A percentile compares a stretch with the other conserved stretches of the same genome.
These are phyloP conservation scores for Dothideomycetes sp. DNA, from an alignment of 2,329 filamentous ascomycete species.

Conservation along the genomic window DNA sequence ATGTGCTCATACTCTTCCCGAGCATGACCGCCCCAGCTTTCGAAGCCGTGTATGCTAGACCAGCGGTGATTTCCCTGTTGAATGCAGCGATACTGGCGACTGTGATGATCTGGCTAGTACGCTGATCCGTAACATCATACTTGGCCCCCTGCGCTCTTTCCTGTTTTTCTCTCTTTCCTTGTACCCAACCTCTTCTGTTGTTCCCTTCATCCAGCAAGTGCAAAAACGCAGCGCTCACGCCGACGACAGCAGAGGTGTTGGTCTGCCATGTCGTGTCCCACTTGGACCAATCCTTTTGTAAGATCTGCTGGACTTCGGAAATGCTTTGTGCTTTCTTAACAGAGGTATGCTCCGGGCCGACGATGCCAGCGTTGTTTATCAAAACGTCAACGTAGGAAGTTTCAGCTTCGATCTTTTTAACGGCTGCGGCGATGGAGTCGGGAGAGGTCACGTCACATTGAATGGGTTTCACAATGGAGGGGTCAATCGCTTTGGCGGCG, in stretches of 20 bases:
- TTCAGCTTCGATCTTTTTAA: slow-evolving; percentile 30
- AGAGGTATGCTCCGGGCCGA: slow-evolving; percentile 30
- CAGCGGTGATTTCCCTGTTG: slow-evolving; percentile 24
- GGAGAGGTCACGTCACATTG: slow-evolving; percentile 33
- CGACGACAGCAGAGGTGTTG: slow-evolving; percentile 34
- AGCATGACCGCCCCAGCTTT: slow-evolving; percentile 34
- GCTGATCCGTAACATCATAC: slow-evolving; percentile 22
- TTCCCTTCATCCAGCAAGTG: slow-evolving; percentile 35
- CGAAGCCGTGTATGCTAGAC: slow-evolving; percentile 31
- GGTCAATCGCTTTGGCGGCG: slow-evolving; percentile 22
- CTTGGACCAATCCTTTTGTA: slow-evolving; percentile 21
- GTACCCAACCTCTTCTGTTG: slow-evolving; percentile 27
- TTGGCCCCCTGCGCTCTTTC: slow-evolving; percentile 11
- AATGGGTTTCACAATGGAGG: slow-evolving; percentile 26
- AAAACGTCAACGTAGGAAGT: slow-evolving; percentile 39
- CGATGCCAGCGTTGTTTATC: slow-evolving; percentile 22
- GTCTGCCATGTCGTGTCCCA: slow-evolving; percentile 30
- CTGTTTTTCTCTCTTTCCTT: slow-evolving; percentile 20
- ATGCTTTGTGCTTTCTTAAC: slow-evolving; percentile 34
- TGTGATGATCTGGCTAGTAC: slow-evolving; percentile 36
- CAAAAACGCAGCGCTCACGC: slow-evolving; percentile 33
- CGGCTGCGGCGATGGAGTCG: slow-evolving; percentile 28
- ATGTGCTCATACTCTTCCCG: slow-evolving; percentile 32
- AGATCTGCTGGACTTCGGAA: slow-evolving; percentile 28
- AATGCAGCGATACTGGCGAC: slow-evolving; percentile 30